Conservation (phyloP, 2,329 filamentous ascomycete genomes). For the Penicillium sp. region DNA sequence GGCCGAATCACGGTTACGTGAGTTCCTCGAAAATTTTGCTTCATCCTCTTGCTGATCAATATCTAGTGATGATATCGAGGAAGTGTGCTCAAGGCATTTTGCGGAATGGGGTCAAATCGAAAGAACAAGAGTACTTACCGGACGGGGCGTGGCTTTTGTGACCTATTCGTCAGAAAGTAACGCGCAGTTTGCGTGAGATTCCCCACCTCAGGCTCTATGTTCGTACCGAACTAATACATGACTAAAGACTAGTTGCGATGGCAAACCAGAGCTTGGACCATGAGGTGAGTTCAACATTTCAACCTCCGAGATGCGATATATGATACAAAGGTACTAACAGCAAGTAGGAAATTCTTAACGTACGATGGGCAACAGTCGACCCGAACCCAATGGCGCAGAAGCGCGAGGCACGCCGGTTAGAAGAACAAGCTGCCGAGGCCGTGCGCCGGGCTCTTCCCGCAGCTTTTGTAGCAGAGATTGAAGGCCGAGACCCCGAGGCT, state of each 20-base stretch:
- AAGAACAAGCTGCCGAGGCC: slow-evolving; percentile 95
- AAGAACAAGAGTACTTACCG: slow-evolving; percentile 80
- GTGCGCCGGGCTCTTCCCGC: slow-evolving; percentile 83
- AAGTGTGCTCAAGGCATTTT: slow-evolving; percentile 91
- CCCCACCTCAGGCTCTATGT: neutral
- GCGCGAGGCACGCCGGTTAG: slow-evolving; percentile 79
- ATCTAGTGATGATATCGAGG: slow-evolving; percentile 81
- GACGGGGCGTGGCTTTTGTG: slow-evolving; percentile 86
- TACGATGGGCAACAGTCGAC: slow-evolving; percentile 94
- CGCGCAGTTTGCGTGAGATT: slow-evolving; percentile 70
- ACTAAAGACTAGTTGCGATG: slow-evolving; percentile 72
- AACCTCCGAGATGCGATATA: neutral
- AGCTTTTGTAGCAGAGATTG: slow-evolving; percentile 88
- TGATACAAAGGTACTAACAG: neutral
- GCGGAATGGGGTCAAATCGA: slow-evolving; percentile 91
- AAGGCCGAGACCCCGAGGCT: slow-evolving; percentile 83
- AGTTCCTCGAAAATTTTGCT: neutral
- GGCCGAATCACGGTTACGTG: slow-evolving; percentile 57
- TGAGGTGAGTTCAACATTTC: slow-evolving; percentile 29
- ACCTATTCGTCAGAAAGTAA: slow-evolving; percentile 82
- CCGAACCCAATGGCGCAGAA: slow-evolving; percentile 95
- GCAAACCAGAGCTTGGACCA: slow-evolving; percentile 90
- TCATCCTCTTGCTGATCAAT: neutral
- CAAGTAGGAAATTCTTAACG: slow-evolving; percentile 76
- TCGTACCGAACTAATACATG: neutral